These are phyloP conservation scores for Staphylotrichum longicolle DNA, from an alignment of 495 filamentous ascomycete species.

Conservation along the genomic window DNA sequence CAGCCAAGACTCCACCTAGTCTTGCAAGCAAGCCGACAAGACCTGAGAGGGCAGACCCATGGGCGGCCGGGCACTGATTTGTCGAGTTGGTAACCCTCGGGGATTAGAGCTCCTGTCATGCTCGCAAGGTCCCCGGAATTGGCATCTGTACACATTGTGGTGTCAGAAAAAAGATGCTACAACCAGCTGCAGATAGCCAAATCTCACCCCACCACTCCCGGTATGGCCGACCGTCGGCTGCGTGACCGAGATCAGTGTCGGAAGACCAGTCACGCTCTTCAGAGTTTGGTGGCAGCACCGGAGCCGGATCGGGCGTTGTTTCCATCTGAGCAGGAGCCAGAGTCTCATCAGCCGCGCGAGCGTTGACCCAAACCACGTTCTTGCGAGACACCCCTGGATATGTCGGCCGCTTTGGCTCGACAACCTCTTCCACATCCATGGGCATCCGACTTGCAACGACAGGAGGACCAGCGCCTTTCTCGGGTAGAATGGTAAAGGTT, in stretches of 20 bases:
- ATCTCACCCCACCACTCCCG: slow-evolving; percentile 17
- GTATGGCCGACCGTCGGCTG: slow-evolving; percentile 18
- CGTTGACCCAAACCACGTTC: no score
- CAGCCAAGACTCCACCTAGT: neutral
- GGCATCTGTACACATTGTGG: neutral
- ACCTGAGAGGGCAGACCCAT: slow-evolving; percentile 25
- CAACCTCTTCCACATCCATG: neutral
- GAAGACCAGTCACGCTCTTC: neutral
- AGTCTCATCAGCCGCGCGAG: no score
- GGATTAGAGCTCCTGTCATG: slow-evolving; percentile 20
- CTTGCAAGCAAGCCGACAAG: slow-evolving; percentile 16
- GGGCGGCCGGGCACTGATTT: slow-evolving; percentile 8
- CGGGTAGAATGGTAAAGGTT: slow-evolving; percentile 18
- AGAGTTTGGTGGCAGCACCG: no score
- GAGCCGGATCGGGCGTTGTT: no score
- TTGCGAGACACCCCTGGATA: neutral
- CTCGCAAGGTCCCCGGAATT: neutral
- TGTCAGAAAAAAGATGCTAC: no score
- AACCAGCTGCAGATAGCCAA: no score
- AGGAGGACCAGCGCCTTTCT: neutral
- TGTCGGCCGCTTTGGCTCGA: neutral
- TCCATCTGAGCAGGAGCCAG: no score
- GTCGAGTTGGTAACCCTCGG: slow-evolving; percentile 21
- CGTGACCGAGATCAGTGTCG: slow-evolving; percentile 6
- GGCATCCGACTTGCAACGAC: slow-evolving; percentile 1